Percentiles rank a stretch among this genome's conserved stretches.
These are phyloP conservation scores for Lentinula edodes DNA, from an alignment of 768 basidiomycete genomes.

Conservation along the genomic window DNA sequence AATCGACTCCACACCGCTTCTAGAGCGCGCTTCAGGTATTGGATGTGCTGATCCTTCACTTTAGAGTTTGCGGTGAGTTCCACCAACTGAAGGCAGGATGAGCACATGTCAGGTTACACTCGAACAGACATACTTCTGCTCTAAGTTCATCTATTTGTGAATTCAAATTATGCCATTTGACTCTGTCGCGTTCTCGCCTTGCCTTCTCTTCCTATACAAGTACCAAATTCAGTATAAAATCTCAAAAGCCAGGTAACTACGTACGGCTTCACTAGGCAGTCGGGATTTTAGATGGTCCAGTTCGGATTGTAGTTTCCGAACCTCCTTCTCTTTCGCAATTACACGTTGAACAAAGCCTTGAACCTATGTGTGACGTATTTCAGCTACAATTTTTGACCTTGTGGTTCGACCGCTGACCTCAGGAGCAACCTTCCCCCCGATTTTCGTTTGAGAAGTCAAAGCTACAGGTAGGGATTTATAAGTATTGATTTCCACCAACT, in stretches of 20 bases:
- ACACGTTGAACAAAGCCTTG: slow-evolving; percentile 76
- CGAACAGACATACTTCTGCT: slow-evolving; percentile 43
- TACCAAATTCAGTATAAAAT: background rate
- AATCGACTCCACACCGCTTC: slow-evolving; percentile 86
- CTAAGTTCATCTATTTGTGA: slow-evolving; percentile 74
- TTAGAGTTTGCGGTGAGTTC: slow-evolving; percentile 18
- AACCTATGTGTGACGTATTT: slow-evolving; percentile 32
- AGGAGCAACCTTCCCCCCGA: slow-evolving; percentile 41
- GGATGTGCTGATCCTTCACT: slow-evolving; percentile 66
- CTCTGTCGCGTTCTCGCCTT: slow-evolving; percentile 69
- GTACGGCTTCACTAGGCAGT: slow-evolving; percentile 56
- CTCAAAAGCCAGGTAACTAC: slow-evolving; percentile 14
- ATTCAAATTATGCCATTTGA: slow-evolving; percentile 64
- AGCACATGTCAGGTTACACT: background rate
- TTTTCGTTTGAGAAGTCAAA: slow-evolving; percentile 30
- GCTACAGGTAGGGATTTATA: slow-evolving; percentile 45
- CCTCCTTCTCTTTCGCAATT: slow-evolving; percentile 82
- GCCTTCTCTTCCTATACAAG: slow-evolving; percentile 58
- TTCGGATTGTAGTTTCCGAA: slow-evolving; percentile 66
- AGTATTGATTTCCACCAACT: slow-evolving; percentile 64
- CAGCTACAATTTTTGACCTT: slow-evolving; percentile 2
- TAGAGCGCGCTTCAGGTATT: slow-evolving; percentile 78
- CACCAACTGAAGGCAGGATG: background rate
- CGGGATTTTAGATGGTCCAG: slow-evolving; percentile 57
- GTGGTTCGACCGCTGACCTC: slow-evolving; percentile 40